Conservation (phyloP, 345 rosid species). For the Arabis hirsuta region DNA sequence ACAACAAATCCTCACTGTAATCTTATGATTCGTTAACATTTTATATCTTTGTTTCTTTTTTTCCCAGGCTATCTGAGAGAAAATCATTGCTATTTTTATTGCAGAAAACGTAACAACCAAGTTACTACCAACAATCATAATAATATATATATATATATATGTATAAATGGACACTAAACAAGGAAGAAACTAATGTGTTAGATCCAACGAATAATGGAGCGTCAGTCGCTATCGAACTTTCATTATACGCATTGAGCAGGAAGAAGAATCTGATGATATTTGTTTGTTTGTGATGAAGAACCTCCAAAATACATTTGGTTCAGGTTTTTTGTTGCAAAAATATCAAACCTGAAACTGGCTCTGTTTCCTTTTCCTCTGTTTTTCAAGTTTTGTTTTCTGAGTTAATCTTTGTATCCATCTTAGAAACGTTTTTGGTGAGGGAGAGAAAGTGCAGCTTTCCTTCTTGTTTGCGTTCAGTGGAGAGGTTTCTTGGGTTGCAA, state of each 20-base stretch:
- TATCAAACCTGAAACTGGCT: too few relatives aligned
- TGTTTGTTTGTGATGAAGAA: slow-evolving; percentile 16
- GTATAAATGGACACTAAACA: slow-evolving; percentile 14
- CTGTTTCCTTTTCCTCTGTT: background rate
- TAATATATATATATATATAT: background rate
- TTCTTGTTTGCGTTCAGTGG: too few relatives aligned
- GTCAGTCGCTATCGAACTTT: slow-evolving; percentile 24
- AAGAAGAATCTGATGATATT: background rate
- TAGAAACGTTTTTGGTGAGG: too few relatives aligned
- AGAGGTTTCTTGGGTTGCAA: too few relatives aligned
- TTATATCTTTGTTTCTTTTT: too few relatives aligned
- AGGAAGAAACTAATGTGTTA: slow-evolving; percentile 18
- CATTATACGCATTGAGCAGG: slow-evolving; percentile 8
- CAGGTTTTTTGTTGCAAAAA: background rate
- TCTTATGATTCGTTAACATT: too few relatives aligned
- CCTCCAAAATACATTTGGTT: slow-evolving; percentile 22
- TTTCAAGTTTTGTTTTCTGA: background rate
- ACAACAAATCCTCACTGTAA: too few relatives aligned
- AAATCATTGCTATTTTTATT: slow-evolving; percentile 20
- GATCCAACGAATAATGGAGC: background rate
- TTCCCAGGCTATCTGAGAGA: background rate
- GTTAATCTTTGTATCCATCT: background rate
- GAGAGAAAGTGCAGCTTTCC: too few relatives aligned
- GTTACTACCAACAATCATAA: background rate
- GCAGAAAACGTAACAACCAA: background rate